A percentile compares a stretch with the other conserved stretches of the same genome.
These are phyloP conservation scores for Carex arenaria DNA, from an alignment of 202 grass and related monocot species.

Conservation along the genomic window DNA sequence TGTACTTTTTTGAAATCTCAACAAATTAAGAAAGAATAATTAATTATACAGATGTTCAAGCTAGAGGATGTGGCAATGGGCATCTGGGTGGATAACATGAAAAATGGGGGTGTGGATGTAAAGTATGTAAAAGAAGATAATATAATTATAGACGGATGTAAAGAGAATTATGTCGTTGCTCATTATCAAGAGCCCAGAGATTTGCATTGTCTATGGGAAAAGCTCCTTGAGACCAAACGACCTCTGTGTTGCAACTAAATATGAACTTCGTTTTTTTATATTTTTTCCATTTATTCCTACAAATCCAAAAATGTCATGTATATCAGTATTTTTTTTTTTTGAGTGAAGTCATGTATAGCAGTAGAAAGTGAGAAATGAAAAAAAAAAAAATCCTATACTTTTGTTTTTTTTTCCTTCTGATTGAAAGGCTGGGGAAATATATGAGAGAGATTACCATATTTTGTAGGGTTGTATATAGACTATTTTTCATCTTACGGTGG, in stretches of 20 bases:
- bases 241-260: conserved; percentile 45
- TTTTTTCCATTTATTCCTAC: too few species aligned
- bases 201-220: conserved; percentile 90
- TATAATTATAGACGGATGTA: conserved; percentile 62
- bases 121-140: conserved; percentile 74
- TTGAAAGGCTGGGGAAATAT: too few species aligned
- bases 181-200: conserved; percentile 93
- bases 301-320: too few species aligned
- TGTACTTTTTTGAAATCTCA: background rate
- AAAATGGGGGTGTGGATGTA: conserved; percentile 64
- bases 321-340: too few species aligned
- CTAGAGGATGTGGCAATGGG: conserved; percentile 99
- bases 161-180: conserved; percentile 77
- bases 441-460: too few species aligned
- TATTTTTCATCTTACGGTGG: too few species aligned
- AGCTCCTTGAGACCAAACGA: conserved; percentile 51
- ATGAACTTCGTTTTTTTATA: too few species aligned
- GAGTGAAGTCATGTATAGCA: too few species aligned
- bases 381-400: too few species aligned
- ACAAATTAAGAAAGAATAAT: background rate
- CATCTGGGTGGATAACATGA: conserved; percentile 90
- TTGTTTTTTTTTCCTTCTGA: too few species aligned
- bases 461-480: too few species aligned
- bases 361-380: too few species aligned
- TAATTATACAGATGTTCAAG: conserved; percentile 88